Conservation (phyloP, 805 yeast genomes). For the Starmerella apis region DNA sequence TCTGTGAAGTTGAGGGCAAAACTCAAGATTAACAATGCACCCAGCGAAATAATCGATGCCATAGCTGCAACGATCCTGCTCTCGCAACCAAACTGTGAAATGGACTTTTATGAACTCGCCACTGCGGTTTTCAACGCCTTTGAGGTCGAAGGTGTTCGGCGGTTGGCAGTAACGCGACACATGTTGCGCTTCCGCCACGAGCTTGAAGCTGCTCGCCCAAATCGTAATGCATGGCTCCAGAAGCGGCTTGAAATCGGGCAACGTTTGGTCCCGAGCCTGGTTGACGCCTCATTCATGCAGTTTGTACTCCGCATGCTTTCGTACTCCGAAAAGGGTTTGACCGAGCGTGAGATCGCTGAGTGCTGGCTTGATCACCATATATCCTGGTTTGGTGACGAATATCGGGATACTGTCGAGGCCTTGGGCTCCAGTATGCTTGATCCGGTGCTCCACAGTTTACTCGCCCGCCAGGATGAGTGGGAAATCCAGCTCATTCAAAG, state of each 20-base stretch:
- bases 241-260: background rate
- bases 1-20: background rate
- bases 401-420: background rate
- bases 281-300: conserved; percentile 6
- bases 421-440: background rate
- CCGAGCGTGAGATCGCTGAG: conserved; percentile 6
- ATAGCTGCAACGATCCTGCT: conserved; percentile 1
- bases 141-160: background rate
- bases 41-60: conserved; percentile 2
- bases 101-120: conserved; percentile 7
- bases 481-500: background rate
- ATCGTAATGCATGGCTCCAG: background rate
- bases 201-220: background rate
- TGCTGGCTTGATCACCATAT: background rate
- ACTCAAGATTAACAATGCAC: conserved; percentile 1
- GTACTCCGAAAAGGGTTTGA: background rate
- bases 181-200: conserved; percentile 2
- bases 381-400: conserved; percentile 1
- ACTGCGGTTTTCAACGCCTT: background rate
- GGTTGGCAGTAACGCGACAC: background rate
- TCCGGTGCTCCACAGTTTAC: conserved; percentile 2
- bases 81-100: background rate
- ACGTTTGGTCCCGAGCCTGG: background rate
- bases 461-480: conserved; percentile 2
- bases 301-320: conserved; percentile 4